Percentiles rank a stretch among this genome's conserved stretches.
Evolutionary conservation across 805 yeast genomes (phyloP).

Genomic region (Barnettozyma vustinii): DNA sequence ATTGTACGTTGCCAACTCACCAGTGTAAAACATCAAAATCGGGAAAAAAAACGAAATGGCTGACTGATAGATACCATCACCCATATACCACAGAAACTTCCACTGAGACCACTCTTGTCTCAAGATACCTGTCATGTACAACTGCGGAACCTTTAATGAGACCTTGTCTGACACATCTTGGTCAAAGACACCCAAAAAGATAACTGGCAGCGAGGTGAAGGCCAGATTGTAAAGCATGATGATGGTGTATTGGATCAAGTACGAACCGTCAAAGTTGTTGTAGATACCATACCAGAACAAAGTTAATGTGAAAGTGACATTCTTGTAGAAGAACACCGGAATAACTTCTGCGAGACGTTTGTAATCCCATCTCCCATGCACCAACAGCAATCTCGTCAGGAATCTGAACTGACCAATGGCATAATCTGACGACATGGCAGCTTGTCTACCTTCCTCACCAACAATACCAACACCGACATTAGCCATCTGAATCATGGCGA

Average conservation of each 20-base stretch:
- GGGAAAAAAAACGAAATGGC: slow-evolving; percentile 70
- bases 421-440: slow-evolving; percentile 83
- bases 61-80: slow-evolving; percentile 74
- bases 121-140: slow-evolving; percentile 67
- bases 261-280: slow-evolving; percentile 73
- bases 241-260: slow-evolving; percentile 72
- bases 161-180: slow-evolving; percentile 72
- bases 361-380: slow-evolving; percentile 85
- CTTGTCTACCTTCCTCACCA: slow-evolving; percentile 87
- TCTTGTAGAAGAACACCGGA: slow-evolving; percentile 75
- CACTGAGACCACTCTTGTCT: slow-evolving; percentile 64
- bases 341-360: slow-evolving; percentile 78
- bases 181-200: slow-evolving; percentile 70
- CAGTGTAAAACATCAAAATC: slow-evolving; percentile 44
- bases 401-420: slow-evolving; percentile 80
- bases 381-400: slow-evolving; percentile 57
- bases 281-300: slow-evolving; percentile 77
- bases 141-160: slow-evolving; percentile 66
- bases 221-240: slow-evolving; percentile 80
- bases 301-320: slow-evolving; percentile 67
- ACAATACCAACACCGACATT: slow-evolving; percentile 70
- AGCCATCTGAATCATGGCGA: slow-evolving; percentile 86
- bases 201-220: slow-evolving; percentile 75
- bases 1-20: slow-evolving; percentile 39
- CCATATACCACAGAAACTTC: slow-evolving; percentile 70